A percentile compares a stretch with the other conserved stretches of the same genome.
phyloP scores from a whole-genome alignment of 2,329 filamentous ascomycete genomes.

The Xylariaceae sp. region DNA sequence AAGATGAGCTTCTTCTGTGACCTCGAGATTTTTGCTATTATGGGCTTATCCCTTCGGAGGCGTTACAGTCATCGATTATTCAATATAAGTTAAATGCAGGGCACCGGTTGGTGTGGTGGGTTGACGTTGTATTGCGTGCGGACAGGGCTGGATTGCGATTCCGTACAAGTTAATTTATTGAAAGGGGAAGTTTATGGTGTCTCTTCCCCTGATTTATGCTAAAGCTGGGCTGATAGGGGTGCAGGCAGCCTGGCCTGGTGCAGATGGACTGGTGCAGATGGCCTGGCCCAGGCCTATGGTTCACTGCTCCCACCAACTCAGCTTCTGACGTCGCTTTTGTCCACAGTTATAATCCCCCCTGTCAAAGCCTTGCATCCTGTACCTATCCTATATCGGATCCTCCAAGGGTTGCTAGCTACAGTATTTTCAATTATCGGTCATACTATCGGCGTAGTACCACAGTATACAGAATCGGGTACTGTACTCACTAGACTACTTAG shows the following conservation, averaged over 20 bases:
- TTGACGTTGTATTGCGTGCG: conserved; percentile 26
- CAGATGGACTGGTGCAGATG: too few species aligned
- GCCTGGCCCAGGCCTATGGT: neutral
- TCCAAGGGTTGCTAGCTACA: too few species aligned
- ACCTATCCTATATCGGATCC: too few species aligned
- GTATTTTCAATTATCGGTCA: too few species aligned
- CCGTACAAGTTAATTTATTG: neutral
- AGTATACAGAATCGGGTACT: too few species aligned
- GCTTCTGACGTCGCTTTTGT: neutral
- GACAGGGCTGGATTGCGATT: conserved; percentile 21
- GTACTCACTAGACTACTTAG: too few species aligned
- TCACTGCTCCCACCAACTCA: neutral
- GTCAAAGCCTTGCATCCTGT: neutral
- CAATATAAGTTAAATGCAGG: neutral
- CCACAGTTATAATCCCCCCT: neutral
- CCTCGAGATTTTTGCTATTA: neutral
- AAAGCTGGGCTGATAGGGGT: neutral
- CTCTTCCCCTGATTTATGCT: neutral
- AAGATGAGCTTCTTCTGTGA: neutral
- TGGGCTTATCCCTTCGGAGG: neutral
- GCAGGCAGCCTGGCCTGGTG: too few species aligned
- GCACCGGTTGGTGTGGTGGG: neutral
- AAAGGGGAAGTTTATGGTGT: neutral
- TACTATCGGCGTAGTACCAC: too few species aligned
- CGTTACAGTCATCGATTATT: conserved; percentile 5